Percentiles rank a stretch among this genome's conserved stretches.
Evolutionary conservation across 805 yeast genomes (phyloP).

Genomic region (Diddensiella transvaalensis): DNA sequence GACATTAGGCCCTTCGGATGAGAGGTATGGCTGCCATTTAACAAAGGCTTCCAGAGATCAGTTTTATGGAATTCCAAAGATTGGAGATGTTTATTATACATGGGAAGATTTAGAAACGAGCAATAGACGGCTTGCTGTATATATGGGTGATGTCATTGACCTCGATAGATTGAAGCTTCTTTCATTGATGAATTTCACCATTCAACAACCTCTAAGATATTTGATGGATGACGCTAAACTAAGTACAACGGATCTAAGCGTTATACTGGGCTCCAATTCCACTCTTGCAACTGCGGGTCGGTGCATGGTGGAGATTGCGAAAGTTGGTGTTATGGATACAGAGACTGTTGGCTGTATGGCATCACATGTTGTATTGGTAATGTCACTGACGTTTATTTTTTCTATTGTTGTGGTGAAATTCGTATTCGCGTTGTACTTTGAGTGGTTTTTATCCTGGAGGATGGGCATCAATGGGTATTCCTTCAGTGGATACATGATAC

Average conservation of each 20-base stretch:
- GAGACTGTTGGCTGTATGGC: conserved; percentile 83
- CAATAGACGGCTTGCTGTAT: conserved; percentile 62
- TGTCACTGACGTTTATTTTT: conserved; percentile 68
- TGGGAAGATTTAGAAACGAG: conserved; percentile 69
- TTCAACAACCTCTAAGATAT: conserved; percentile 46
- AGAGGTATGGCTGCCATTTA: conserved; percentile 81
- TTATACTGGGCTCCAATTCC: conserved; percentile 17
- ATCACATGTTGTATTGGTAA: conserved; percentile 61
- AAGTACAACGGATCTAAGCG: conserved; percentile 15
- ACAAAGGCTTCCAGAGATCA: conserved; percentile 54
- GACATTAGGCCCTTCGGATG: conserved; percentile 12
- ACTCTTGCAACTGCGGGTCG: conserved; percentile 53
- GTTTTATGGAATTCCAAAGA: conserved; percentile 52
- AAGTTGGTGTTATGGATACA: conserved; percentile 72
- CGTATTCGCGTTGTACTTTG: conserved; percentile 72
- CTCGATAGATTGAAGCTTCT: conserved; percentile 67
- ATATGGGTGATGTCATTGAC: conserved; percentile 75
- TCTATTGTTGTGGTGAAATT: conserved; percentile 68
- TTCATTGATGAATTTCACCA: conserved; percentile 48
- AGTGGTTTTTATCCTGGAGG: conserved; percentile 58
- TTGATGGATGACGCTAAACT: conserved; percentile 44
- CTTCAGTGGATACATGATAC: background rate
- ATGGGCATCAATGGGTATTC: conserved; percentile 11
- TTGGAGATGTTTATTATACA: conserved; percentile 68
- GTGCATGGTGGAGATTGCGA: conserved; percentile 72